Evolutionary conservation across 2,329 filamentous ascomycete genomes (phyloP).

Genomic region (Ceratocystis harringtonii): DNA sequence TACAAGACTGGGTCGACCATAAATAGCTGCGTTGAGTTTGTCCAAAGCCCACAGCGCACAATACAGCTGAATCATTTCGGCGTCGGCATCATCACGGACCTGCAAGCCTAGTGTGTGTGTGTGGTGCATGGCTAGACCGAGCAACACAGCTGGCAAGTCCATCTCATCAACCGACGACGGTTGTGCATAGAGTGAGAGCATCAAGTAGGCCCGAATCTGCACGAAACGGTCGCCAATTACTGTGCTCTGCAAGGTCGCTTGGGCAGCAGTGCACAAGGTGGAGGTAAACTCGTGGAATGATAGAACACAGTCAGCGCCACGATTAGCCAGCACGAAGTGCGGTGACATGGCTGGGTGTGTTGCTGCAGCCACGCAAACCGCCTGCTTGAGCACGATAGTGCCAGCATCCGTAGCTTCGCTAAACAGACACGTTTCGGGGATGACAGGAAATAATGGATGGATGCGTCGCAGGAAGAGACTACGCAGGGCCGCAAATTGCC

Average conservation of each 20-base stretch:
- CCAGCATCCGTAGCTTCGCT: slow-evolving; percentile 24
- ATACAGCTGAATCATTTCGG: slow-evolving; percentile 36
- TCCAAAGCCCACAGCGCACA: slow-evolving; percentile 48
- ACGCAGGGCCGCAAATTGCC: slow-evolving; percentile 33
- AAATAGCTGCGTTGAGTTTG: slow-evolving; percentile 42
- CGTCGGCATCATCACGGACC: slow-evolving; percentile 30
- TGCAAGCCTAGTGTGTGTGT: slow-evolving; percentile 42
- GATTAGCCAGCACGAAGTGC: slow-evolving; percentile 32
- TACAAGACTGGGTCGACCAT: slow-evolving; percentile 43
- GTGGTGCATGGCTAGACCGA: slow-evolving; percentile 40
- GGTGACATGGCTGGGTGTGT: slow-evolving; percentile 32
- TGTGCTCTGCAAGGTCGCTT: slow-evolving; percentile 37
- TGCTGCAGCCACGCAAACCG: slow-evolving; percentile 40
- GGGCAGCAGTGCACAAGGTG: slow-evolving; percentile 33
- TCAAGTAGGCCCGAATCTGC: slow-evolving; percentile 37
- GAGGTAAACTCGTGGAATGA: slow-evolving; percentile 35
- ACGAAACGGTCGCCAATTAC: slow-evolving; percentile 40
- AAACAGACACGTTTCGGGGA: slow-evolving; percentile 28
- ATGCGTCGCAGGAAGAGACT: slow-evolving; percentile 37
- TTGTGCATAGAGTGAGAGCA: slow-evolving; percentile 46
- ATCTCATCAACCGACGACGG: slow-evolving; percentile 38
- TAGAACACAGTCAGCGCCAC: slow-evolving; percentile 26
- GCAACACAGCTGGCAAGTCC: slow-evolving; percentile 39
- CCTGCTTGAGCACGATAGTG: slow-evolving; percentile 35
- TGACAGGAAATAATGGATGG: slow-evolving; percentile 39